Evolutionary conservation across 2,329 filamentous ascomycete species (phyloP), one percentile per base, ranked within the genome.

Genomic region (Zalaria sp.): DNA sequence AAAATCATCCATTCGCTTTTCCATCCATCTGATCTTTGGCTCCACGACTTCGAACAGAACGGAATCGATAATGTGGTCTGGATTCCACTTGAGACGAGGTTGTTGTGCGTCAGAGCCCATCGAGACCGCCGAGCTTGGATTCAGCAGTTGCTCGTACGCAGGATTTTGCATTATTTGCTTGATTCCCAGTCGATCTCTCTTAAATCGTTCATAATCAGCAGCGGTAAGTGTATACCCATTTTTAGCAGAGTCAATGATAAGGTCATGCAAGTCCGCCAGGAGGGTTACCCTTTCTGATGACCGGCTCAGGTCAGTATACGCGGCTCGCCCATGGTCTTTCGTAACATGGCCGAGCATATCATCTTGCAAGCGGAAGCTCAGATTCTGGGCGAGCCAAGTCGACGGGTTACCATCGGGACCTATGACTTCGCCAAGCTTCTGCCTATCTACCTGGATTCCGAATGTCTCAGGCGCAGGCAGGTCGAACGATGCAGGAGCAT

Each of bases 281-380:
- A 38, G 28, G 10, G 57, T 47, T 1, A 62, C 25, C 9, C 37
- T 28, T 47, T 55, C 26, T 2, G 49, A 47, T 6, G 46, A 44
- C 2, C 65, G 50, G 1, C 43, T 39, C 25, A 60, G 60, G 26
- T 61, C 53, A 1, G 28, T 11, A 46, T 87, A 86, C 29, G 73
- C 76, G 0, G 79, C 58, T 3, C 61, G 66, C 39, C 83, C 77
- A 46, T 82, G 80, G 54, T 70, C 75, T 4, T 65, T 69, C 0
- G 82, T 88, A 42, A 73, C 78, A 0, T 63, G 61, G 0, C 83
- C 83, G 3, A 89, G 65, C 25, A 78, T 59, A 5, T 66, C 70
- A 1, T 67, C 65, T 35, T 69, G 57, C 54, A 75, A 66, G 27
- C 73, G 74, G 53, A 83, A 83, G 0, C 55, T 51, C 37, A 86